phyloP scores from a whole-genome alignment of 352 stramenopile species.

The Elongisporangium prolatum region DNA sequence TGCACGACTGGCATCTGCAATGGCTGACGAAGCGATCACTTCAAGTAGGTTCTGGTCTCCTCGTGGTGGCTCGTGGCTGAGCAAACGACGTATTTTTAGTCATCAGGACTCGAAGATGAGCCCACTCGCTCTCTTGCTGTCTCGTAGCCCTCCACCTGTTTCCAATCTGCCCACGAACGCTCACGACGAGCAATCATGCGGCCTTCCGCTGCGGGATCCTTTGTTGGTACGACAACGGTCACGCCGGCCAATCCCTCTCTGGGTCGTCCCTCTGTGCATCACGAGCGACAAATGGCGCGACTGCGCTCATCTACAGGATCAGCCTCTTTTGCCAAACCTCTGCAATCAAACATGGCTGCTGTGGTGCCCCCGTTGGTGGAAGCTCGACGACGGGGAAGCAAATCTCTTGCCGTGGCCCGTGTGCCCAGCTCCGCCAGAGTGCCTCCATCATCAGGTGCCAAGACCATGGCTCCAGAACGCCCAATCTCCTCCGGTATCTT shows the following conservation, averaged over 20 bases:
- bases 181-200: background rate
- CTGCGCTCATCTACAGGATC: slow-evolving; percentile 11
- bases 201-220: background rate
- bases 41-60: background rate
- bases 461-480: slow-evolving; percentile 22
- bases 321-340: background rate
- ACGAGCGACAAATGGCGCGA: slow-evolving; percentile 49
- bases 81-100: background rate
- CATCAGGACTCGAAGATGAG: background rate
- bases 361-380: background rate
- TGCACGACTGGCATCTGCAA: background rate
- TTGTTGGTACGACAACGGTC: background rate
- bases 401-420: background rate
- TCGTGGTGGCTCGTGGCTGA: background rate
- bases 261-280: slow-evolving; percentile 29
- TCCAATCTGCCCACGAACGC: background rate
- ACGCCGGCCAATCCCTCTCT: background rate
- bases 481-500: slow-evolving; percentile 54
- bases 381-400: background rate
- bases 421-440: background rate
- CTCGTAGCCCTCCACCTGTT: background rate
- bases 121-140: background rate
- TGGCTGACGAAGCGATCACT: background rate
- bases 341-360: background rate
- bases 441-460: slow-evolving; percentile 11